Base-by-base conservation (phyloP, 1,284 basidiomycete species). In the Naganishia sp. region DNA sequence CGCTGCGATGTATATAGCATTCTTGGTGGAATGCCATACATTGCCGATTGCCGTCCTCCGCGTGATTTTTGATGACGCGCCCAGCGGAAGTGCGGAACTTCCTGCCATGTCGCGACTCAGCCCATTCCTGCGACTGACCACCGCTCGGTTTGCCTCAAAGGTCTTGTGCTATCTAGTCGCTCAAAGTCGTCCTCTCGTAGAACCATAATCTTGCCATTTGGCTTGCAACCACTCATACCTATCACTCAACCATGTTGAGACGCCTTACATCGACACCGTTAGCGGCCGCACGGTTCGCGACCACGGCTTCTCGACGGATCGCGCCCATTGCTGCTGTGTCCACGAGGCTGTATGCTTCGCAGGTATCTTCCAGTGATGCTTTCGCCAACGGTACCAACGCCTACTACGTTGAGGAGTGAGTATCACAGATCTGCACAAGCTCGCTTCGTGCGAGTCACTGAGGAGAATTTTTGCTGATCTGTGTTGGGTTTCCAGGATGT, bases 351-450 rank as follows among this genome's bases (percentile, higher is more conserved):
- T 66, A 66, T 54, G 65, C 65, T 31, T 46, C 51, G 15, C 51
- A 63, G 51, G 51, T 49, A 25, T 77, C 76, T 45, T 72, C 77
- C 42, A 79, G 77, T 66, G 82, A 83, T 72, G 67, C 85, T 21
- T 94, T 95, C 76, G 92, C 92, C 25, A 94, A 90, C 71, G 92
- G 92, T 62, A 92, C 88, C 53, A 96, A 96, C 81, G 84, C 91
- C 47, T 94, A 95, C 83, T 98, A 99, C 78, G 90, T 89, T 52
- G 94, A 97, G 76, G 92, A 95, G 82, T 81, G 68, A 74, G 80
- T 76, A 28, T 9, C 1, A 39, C 35, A 9, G 13, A 39, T 39
- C 13, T 13, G 35, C 13, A 39, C 7, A 39, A 39, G 13, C 35
- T 39, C 35, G 35, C 35, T 39, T 39, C 35, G 7, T 10, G 2